Percentiles rank a stretch among this genome's conserved stretches.
Evolutionary conservation across 2,329 filamentous ascomycete species (phyloP).

Genomic region (Diplodia seriata): DNA sequence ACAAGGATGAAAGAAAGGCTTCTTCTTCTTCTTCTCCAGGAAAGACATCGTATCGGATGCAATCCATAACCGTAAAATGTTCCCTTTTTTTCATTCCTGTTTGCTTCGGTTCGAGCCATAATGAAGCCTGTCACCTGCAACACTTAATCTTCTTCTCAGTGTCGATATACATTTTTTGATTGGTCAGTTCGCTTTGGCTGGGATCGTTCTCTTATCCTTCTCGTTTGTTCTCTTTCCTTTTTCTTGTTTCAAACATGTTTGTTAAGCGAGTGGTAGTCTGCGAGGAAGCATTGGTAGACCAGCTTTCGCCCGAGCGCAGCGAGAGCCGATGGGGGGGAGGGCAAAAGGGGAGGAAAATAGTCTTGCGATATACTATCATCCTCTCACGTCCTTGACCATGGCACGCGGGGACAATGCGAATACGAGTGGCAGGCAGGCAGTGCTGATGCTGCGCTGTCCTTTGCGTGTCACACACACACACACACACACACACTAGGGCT

Average conservation of each 20-base stretch:
- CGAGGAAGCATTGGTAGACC: not conserved
- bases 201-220: not conserved
- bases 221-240: not conserved
- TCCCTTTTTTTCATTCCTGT: not conserved
- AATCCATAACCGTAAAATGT: not conserved
- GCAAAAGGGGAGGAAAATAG: not conserved
- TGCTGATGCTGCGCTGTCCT: not conserved
- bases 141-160: not conserved
- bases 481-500: not conserved
- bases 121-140: not conserved
- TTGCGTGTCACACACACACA: not conserved
- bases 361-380: not conserved
- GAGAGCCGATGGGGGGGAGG: not conserved
- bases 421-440: not conserved
- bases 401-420: not conserved
- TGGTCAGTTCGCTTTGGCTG: not conserved
- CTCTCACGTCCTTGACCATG: not conserved
- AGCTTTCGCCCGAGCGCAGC: not conserved
- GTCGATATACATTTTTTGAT: not conserved
- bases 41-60: not conserved
- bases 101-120: not conserved
- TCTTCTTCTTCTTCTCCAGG: not conserved
- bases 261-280: not conserved
- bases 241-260: not conserved
- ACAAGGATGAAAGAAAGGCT: constrained; percentile 9